phyloP scores from a whole-genome alignment of 257 asterid species.

The Plectranthus barbatus region DNA sequence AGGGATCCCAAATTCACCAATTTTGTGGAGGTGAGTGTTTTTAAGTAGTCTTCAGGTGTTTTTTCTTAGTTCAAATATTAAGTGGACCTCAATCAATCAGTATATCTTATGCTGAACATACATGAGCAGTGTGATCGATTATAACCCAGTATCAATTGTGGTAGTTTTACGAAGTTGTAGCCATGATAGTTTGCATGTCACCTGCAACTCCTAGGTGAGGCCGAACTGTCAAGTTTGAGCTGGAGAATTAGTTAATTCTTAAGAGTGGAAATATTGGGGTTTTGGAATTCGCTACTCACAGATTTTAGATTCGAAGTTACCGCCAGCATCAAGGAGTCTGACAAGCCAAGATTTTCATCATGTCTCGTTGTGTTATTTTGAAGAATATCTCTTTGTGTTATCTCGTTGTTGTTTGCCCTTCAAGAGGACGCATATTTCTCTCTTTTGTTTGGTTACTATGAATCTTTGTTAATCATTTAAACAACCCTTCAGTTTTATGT shows the following conservation, averaged over 20 bases:
- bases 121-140: too few relatives aligned
- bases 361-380: too few relatives aligned
- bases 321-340: neutral
- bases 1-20: constrained; percentile 91
- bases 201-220: neutral
- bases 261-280: neutral
- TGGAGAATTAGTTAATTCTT: neutral
- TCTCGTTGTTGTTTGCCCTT: neutral
- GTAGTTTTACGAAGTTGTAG: too few relatives aligned
- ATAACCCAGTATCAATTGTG: too few relatives aligned
- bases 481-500: neutral
- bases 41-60: neutral
- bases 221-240: neutral
- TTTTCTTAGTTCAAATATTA: neutral
- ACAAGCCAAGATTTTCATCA: neutral
- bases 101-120: neutral
- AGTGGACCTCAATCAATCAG: neutral
- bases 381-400: neutral
- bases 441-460: neutral
- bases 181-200: neutral
- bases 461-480: neutral
- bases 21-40: constrained; percentile 62
- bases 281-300: too few relatives aligned
- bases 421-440: neutral
- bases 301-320: too few relatives aligned